These are phyloP conservation scores for Plasmodium vivax DNA, from an alignment of 169 alveolate genomes.

Conservation along the genomic window DNA sequence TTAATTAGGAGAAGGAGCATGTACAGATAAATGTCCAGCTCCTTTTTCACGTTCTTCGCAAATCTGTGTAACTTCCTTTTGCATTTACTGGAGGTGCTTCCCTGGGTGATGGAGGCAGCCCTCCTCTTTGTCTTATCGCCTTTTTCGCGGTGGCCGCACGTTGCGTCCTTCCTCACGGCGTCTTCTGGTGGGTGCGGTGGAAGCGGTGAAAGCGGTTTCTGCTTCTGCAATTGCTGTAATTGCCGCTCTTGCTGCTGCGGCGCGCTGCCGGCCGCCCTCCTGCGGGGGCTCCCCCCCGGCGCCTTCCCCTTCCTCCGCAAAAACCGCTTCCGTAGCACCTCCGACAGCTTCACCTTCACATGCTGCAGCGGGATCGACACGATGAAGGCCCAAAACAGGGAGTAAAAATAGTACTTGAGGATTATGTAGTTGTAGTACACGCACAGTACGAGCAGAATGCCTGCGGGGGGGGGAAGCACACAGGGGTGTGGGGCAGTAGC, in stretches of 20 bases:
- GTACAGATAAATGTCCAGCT: conserved; percentile 27
- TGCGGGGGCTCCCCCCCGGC: not conserved
- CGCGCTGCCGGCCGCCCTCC: not conserved
- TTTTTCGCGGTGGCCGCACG: not conserved
- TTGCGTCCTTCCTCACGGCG: not conserved
- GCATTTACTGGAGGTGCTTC: not conserved
- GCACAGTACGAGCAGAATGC: conserved; percentile 73
- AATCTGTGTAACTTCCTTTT: conserved; percentile 17
- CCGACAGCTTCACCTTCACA: conserved; percentile 47
- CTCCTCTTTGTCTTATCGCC: not conserved
- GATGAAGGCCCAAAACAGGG: conserved; percentile 81
- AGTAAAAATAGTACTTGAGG: conserved; percentile 73
- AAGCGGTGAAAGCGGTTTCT: not conserved
- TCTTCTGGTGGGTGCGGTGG: not conserved
- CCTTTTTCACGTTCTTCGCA: conserved; percentile 22
- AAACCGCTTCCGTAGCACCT: conserved; percentile 21
- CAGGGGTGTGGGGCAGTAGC: no score
- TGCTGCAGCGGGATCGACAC: conserved; percentile 78
- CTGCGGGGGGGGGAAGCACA: not conserved
- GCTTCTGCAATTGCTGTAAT: not conserved
- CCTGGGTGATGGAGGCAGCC: not conserved
- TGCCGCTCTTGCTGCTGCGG: not conserved
- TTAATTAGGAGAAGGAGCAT: conserved; percentile 36
- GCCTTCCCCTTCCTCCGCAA: conserved; percentile 4
- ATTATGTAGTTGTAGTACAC: conserved; percentile 79